Base-by-base conservation (phyloP, 2,329 filamentous ascomycete genomes). In the Ophiostoma angusticollis region DNA sequence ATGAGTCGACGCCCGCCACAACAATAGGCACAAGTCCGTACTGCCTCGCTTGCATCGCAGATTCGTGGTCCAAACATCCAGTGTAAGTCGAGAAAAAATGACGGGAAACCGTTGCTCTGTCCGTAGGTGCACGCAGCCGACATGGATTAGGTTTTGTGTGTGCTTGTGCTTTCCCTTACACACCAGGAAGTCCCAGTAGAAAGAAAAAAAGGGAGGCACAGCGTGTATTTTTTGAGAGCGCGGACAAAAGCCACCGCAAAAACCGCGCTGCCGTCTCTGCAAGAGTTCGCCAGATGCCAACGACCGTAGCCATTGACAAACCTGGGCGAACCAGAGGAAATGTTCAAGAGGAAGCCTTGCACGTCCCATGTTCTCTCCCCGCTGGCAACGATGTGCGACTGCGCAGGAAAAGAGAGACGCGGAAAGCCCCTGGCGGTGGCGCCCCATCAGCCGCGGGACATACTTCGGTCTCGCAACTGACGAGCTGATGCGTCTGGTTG, bases 211-310 rank as follows among this genome's bases (percentile, higher is more conserved):
- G 32, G 31, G 14, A 33, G 21, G 21, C 29, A 14, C 41, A 42
- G 6, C n/a, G n/a, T n/a, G n/a, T n/a, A 17, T 22, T 37, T 45
- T 37, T 37, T 61, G 65, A 63, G 54, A 65, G 68, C 78, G 71
- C 84, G 84, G 72, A 81, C 84, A 93, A 95, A 94, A 75, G 62
- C 84, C 79, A 93, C 84, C 71, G 68, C 70, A 93, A 95, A 95
- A 93, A 76, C 75, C 84, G 84, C 74, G 65, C 66, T 72, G 34
- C 73, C 71, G 54, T 77, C 73, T 71, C 65, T 38, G 39, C 48
- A 40, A 46, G 40, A 44, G 41, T 31, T 40, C 39, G 50, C 52
- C 53, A 73, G 68, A 60, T 49, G 6, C 25, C 25, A 4, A 9
- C 11, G 25, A 9, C 7, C n/a, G n/a, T n/a, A n/a, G n/a, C n/a